A percentile compares a stretch with the other conserved stretches of the same genome.
Conservation (phyloP, 345 rosid genomes). For the Salix purpurea region DNA sequence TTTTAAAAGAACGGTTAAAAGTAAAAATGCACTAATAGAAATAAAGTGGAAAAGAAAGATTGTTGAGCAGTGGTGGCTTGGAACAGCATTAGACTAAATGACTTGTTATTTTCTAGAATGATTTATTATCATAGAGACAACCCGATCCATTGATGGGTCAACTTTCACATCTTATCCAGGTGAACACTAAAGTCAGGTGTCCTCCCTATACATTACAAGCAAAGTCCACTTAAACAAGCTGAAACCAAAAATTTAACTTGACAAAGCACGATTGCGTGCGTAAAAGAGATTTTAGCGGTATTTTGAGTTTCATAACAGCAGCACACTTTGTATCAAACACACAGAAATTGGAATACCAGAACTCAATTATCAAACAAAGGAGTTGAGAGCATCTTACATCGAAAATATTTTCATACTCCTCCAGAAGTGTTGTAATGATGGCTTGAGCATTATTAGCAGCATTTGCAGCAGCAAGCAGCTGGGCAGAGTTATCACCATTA, state of each 20-base stretch:
- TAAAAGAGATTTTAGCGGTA: not conserved
- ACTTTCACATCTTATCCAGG: not conserved
- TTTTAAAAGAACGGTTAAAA: not conserved
- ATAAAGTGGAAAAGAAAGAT: not conserved
- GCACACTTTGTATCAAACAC: not conserved
- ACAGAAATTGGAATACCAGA: conserved; percentile 2
- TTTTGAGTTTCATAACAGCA: not conserved
- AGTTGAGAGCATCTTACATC: conserved; percentile 58
- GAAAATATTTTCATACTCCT: conserved; percentile 81
- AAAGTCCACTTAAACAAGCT: not conserved
- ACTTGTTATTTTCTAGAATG: not conserved
- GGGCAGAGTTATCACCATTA: conserved; percentile 86
- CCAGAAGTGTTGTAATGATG: conserved; percentile 73
- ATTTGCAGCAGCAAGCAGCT: conserved; percentile 99
- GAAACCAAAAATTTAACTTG: not conserved
- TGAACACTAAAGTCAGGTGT: not conserved
- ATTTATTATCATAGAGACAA: not conserved
- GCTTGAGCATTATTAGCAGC: conserved; percentile 97
- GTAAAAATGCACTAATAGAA: not conserved
- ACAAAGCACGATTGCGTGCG: not conserved
- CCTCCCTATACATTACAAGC: not conserved
- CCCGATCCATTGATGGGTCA: not conserved
- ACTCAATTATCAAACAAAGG: conserved; percentile 1
- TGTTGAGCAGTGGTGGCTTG: not conserved
- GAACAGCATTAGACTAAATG: not conserved